Evolutionary conservation across 441 rosid species (phyloP).

Genomic region (Viola pubescens): DNA sequence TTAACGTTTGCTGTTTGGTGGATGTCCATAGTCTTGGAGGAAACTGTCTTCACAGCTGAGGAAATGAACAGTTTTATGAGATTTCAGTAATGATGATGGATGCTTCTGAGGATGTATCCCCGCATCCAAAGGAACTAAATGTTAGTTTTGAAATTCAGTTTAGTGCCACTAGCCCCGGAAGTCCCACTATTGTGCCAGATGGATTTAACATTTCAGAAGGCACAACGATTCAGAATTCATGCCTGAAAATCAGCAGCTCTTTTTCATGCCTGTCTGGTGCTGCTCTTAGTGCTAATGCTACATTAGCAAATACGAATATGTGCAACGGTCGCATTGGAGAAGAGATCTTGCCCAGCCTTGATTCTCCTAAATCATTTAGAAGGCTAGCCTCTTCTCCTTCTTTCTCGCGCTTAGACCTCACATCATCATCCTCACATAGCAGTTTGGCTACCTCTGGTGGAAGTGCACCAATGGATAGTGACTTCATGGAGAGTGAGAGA

Average conservation of each 20-base stretch:
- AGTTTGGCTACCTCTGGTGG: slow-evolving; percentile 54
- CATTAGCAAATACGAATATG: slow-evolving; percentile 68
- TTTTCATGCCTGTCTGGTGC: slow-evolving; percentile 77
- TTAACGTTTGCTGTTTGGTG: not conserved
- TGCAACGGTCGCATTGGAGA: slow-evolving; percentile 66
- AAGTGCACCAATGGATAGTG: slow-evolving; percentile 33
- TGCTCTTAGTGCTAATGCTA: slow-evolving; percentile 71
- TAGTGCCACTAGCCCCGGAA: slow-evolving; percentile 13
- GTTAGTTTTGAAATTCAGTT: slow-evolving; percentile 75
- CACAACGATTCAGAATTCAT: not conserved
- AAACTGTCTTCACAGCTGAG: not conserved
- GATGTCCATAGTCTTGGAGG: not conserved
- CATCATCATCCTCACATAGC: slow-evolving; percentile 66
- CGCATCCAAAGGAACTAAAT: slow-evolving; percentile 30
- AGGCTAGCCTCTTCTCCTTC: slow-evolving; percentile 58
- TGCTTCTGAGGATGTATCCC: not conserved
- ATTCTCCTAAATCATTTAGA: slow-evolving; percentile 66
- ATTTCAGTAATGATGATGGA: not conserved
- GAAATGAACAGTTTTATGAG: not conserved
- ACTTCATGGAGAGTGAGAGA: not conserved
- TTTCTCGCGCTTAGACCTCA: slow-evolving; percentile 52
- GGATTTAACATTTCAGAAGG: slow-evolving; percentile 22
- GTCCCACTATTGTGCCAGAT: slow-evolving; percentile 4
- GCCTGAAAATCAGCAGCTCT: slow-evolving; percentile 28
- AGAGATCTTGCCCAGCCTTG: slow-evolving; percentile 61